Evolutionary conservation across 1,284 basidiomycete genomes (phyloP), one percentile per base, ranked within the genome.

Genomic region (Nidula niveotomentosa): DNA sequence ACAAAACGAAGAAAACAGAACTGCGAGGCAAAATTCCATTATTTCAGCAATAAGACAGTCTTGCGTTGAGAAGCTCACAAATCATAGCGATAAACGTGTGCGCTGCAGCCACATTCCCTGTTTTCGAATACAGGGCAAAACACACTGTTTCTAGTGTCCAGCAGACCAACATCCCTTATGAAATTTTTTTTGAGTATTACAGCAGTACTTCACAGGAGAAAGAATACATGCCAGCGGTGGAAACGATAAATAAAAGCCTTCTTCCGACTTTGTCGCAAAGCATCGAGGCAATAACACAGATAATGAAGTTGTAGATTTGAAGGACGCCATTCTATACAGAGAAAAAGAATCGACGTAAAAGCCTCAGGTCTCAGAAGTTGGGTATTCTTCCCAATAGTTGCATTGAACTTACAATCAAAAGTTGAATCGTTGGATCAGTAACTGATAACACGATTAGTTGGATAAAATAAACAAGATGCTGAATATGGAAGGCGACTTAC

Each of bases 351-450:
- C 39, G 6, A 12, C 15, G 15, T 41, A 41, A 41, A 41, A 15
- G 39, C 30, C 30, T 30, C 30, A 30, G 30, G 30, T 30, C 30
- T 30, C 30, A 30, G 30, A 30, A 5, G 30, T 30, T 30, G 30
- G 30, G 6, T 30, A 30, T 5, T 5, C 30, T 30, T 30, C 30
- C 30, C 30, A 30, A 30, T 30, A 30, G 30, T 5, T 30, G 30
- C 30, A 30, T 1, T 10, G 18, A n/a, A 61, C 67, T 52, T 56
- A 71, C 70, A 53, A 80, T 76, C 37, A 79, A 65, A n/a, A 81
- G 65, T 57, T 83, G 80, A 0, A 73, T 79, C 8, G 74, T 76
- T 0, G 77, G 72, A 59, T 79, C 72, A 37, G 78, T 80, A 67
- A 88, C 69, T 70, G 39, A 15, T 51, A 50, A 48, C 18, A 48